Conservation (phyloP, 345 rosid species). For the Zanthoxylum bungeanum region DNA sequence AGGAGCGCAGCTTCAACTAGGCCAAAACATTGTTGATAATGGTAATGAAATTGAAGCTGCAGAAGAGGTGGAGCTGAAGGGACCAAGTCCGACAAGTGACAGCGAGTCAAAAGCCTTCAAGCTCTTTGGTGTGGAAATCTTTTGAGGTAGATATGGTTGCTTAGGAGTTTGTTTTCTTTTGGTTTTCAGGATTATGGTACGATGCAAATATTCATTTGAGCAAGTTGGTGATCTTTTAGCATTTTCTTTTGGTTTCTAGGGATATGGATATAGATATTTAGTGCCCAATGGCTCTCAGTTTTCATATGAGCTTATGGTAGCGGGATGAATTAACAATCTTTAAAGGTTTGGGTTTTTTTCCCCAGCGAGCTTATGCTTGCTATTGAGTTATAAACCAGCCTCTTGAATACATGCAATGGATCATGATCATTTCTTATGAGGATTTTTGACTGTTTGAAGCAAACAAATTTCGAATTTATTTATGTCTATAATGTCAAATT, state of each 20-base stretch:
- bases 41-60: background rate
- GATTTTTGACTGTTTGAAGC: no score
- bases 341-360: background rate
- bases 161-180: background rate
- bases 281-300: background rate
- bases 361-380: background rate
- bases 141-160: slow-evolving; percentile 1
- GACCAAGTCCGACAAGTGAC: background rate
- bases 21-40: background rate
- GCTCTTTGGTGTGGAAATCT: slow-evolving; percentile 46
- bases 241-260: background rate
- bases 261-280: background rate
- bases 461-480: no score
- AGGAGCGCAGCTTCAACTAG: slow-evolving; percentile 11
- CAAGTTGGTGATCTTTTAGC: background rate
- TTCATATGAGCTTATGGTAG: background rate
- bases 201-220: background rate
- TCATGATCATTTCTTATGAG: no score
- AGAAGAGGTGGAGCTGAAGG: background rate
- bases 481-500: background rate
- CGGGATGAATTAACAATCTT: background rate
- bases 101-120: slow-evolving; percentile 24
- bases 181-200: background rate
- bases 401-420: background rate
- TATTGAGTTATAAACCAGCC: background rate